Percentiles rank a stretch among this genome's conserved stretches.
Conservation (phyloP, 257 asterid species). For the Plantago major region DNA sequence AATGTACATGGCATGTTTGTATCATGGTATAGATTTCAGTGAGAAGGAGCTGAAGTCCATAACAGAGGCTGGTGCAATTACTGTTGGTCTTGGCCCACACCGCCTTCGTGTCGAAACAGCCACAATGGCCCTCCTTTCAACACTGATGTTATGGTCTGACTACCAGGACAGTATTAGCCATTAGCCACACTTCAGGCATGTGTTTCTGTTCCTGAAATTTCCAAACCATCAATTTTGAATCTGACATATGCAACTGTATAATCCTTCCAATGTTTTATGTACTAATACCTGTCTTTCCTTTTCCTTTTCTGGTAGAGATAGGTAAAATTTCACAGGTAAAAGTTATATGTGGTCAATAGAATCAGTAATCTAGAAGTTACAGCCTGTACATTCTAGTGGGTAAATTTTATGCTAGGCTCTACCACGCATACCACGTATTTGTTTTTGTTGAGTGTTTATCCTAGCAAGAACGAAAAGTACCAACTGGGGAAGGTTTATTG, state of each 20-base stretch:
- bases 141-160: slow-evolving; percentile 83
- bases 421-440: too few species aligned
- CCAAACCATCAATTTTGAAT: too few species aligned
- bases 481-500: slow-evolving; percentile 18
- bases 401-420: too few species aligned
- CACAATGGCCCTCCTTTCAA: slow-evolving; percentile 69
- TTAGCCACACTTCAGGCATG: slow-evolving; percentile 42
- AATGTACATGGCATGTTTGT: slow-evolving; percentile 3
- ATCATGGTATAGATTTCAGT: slow-evolving; percentile 55
- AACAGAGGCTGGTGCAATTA: slow-evolving; percentile 66
- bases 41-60: slow-evolving; percentile 56
- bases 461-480: neutral
- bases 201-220: slow-evolving; percentile 10
- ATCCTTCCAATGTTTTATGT: neutral
- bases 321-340: too few species aligned
- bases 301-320: too few species aligned
- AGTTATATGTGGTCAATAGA: neutral
- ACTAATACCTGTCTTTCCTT: neutral
- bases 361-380: slow-evolving; percentile 3
- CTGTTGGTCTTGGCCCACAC: slow-evolving; percentile 84
- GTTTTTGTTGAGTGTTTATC: too few species aligned
- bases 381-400: too few species aligned
- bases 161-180: slow-evolving; percentile 27
- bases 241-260: neutral
- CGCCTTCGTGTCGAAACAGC: slow-evolving; percentile 98